phyloP scores from a whole-genome alignment of 441 rosid species.

The Dalechampia spathulata region DNA sequence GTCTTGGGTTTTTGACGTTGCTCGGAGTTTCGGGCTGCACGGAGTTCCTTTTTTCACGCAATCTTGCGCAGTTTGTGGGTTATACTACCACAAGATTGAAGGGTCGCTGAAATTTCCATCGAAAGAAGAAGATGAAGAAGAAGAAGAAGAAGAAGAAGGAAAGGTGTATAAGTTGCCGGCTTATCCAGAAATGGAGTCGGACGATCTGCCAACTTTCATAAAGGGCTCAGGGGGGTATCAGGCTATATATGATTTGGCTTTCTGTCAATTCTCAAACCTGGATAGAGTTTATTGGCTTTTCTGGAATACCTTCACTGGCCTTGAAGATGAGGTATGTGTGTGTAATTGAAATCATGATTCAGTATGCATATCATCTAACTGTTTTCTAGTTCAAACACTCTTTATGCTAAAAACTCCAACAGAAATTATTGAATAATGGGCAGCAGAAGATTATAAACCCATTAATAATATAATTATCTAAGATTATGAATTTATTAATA shows the following conservation, averaged over 20 bases:
- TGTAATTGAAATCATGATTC: too few species aligned
- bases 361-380: too few species aligned
- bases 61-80: conserved; percentile 30
- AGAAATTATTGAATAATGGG: too few species aligned
- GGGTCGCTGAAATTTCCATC: conserved; percentile 31
- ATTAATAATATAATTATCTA: too few species aligned
- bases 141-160: background rate
- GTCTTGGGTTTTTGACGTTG: conserved; percentile 38
- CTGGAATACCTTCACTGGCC: conserved; percentile 36
- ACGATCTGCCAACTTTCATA: conserved; percentile 36
- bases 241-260: conserved; percentile 8
- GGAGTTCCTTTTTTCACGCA: conserved; percentile 34
- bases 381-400: too few species aligned
- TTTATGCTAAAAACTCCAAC: too few species aligned
- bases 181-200: conserved; percentile 24
- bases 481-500: too few species aligned
- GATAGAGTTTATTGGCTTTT: conserved; percentile 34
- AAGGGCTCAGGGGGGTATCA: conserved; percentile 27
- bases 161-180: conserved; percentile 34
- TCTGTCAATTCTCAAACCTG: conserved; percentile 32
- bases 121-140: background rate
- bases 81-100: conserved; percentile 33
- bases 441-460: too few species aligned
- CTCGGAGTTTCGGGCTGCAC: conserved; percentile 16
- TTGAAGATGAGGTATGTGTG: conserved; percentile 29